Conservation (phyloP, 2,329 filamentous ascomycete species). For the Bertia moriformis region DNA sequence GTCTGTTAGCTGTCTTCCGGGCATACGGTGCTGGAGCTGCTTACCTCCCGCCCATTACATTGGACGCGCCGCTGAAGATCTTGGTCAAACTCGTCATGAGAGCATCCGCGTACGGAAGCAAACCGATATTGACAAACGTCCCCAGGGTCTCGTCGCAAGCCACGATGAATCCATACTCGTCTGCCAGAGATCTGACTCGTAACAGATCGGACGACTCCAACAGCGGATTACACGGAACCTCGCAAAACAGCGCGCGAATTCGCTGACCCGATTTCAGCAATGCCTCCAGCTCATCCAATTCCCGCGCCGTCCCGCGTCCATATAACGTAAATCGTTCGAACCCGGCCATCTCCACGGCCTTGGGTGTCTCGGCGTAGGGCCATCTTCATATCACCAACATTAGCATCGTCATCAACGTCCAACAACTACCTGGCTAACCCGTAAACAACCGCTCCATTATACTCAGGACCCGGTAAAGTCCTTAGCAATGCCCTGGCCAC, state of each 20-base stretch:
- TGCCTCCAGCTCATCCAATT: conserved; percentile 70
- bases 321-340: conserved; percentile 81
- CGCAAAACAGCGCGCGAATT: conserved; percentile 76
- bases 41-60: conserved; percentile 97
- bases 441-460: no score
- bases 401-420: no score
- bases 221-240: conserved; percentile 87
- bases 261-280: conserved; percentile 59
- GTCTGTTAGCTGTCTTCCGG: no score
- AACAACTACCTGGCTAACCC: no score
- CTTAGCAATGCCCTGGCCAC: conserved; percentile 80
- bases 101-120: conserved; percentile 76
- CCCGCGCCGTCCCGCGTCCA: conserved; percentile 60
- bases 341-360: conserved; percentile 88
- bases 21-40: no score
- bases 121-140: conserved; percentile 90
- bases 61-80: conserved; percentile 91
- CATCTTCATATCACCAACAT: conserved; percentile 97
- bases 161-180: conserved; percentile 74
- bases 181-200: conserved; percentile 67
- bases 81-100: conserved; percentile 93
- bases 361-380: conserved; percentile 90
- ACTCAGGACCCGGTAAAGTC: conserved; percentile 52
- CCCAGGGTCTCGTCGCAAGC: conserved; percentile 93
- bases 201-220: conserved; percentile 70